Evolutionary conservation across 2,329 filamentous ascomycete species (phyloP).

Genomic region (Colletotrichum cuscutae): DNA sequence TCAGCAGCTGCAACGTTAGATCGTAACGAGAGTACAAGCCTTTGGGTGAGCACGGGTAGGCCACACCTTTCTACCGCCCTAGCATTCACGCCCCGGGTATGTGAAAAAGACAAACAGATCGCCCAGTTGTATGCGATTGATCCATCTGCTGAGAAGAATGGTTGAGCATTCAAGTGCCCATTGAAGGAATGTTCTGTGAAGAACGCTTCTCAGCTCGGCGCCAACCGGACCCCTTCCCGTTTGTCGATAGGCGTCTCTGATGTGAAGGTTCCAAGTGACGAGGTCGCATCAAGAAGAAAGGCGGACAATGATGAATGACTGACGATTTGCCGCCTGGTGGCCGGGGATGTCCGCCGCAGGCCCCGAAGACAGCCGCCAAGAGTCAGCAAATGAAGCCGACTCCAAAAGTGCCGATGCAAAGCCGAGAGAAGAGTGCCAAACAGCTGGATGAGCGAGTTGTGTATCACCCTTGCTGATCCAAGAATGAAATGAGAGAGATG

Average conservation of each 20-base stretch:
- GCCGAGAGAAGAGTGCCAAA: background rate
- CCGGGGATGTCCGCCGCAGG: too few species aligned
- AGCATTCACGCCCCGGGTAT: background rate
- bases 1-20: background rate
- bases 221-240: background rate
- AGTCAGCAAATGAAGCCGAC: background rate
- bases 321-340: background rate
- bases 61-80: background rate
- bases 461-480: background rate
- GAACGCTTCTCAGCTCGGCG: background rate
- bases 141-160: background rate
- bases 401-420: background rate
- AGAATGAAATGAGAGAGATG: background rate
- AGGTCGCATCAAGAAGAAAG: background rate
- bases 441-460: background rate
- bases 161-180: background rate
- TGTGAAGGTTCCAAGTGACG: background rate
- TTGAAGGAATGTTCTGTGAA: background rate
- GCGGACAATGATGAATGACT: background rate
- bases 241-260: background rate
- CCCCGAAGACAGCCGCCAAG: background rate
- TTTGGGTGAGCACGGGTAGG: background rate
- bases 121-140: background rate
- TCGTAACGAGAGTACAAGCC: background rate
- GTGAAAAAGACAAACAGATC: background rate